phyloP scores from a whole-genome alignment of 1,284 basidiomycete genomes.

The Clitocybe nebularis region DNA sequence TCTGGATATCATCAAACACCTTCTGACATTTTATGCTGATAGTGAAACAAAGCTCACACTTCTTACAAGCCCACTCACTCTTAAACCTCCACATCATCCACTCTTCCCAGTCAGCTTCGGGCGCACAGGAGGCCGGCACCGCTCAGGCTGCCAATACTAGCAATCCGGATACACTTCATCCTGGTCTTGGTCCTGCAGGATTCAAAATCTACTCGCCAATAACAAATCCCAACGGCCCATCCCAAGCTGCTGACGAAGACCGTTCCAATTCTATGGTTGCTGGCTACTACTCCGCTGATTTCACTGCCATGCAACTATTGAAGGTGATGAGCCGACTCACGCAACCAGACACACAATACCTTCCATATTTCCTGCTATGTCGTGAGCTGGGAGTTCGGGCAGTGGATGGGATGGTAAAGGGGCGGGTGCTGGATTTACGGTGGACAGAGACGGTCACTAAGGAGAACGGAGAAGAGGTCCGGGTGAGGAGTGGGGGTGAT shows the following conservation, averaged over 20 bases:
- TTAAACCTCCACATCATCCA: conserved; percentile 75
- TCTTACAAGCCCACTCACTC: conserved; percentile 71
- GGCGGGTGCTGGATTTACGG: conserved; percentile 66
- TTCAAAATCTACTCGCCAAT: conserved; percentile 64
- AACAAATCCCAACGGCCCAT: conserved; percentile 29
- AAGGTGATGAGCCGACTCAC: conserved; percentile 72
- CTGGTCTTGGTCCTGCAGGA: conserved; percentile 51
- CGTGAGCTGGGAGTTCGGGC: conserved; percentile 72
- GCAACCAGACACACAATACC: conserved; percentile 51
- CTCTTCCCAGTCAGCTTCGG: conserved; percentile 51
- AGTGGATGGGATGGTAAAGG: conserved; percentile 78
- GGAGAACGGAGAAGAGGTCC: conserved; percentile 31
- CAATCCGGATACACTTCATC: conserved; percentile 47
- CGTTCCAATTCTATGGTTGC: conserved; percentile 20
- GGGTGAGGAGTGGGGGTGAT: conserved; percentile 20
- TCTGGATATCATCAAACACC: neutral
- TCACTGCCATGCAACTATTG: conserved; percentile 69
- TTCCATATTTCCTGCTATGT: conserved; percentile 76
- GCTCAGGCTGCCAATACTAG: conserved; percentile 31
- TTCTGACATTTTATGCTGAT: conserved; percentile 9
- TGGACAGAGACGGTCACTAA: conserved; percentile 70
- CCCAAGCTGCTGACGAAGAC: conserved; percentile 17
- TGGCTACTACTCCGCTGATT: conserved; percentile 44
- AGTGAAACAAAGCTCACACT: conserved; percentile 74
- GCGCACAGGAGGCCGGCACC: conserved; percentile 20